Base-by-base conservation (phyloP, 108 stramenopile species). In the Schizochytrium sp. region DNA sequence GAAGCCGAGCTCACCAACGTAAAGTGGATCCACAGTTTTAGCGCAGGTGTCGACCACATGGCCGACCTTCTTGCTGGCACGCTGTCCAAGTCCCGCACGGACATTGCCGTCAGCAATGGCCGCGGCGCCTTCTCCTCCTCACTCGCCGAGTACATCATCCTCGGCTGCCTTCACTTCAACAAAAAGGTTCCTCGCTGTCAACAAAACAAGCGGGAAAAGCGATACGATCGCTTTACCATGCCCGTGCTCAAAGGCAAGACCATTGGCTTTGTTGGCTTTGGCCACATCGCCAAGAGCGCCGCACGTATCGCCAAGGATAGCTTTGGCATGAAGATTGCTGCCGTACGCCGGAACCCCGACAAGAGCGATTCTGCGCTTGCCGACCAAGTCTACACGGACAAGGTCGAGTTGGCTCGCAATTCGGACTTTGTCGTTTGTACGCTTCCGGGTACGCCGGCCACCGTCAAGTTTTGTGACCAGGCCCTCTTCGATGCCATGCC, bases 221-320 rank as follows among this genome's bases (percentile, higher is more conserved):
- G 19, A 18, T 91, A 87, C 87, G 88, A 91, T 28, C 60, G 34
- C 45, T 91, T 91, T 58, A 8, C 19, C 45, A 88, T 91, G 88
- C 25, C n/a, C 29, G 76, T 72, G 23, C 21, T 91, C 43, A n/a
- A 34, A 44, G 88, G 72, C 29, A 51, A 83, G 43, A 96, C 96
- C 0, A 57, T 98, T 91, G 97, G 96, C 5, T 89, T 98, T 4
- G 91, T 98, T 18, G 97, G 97, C 12, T 98, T 95, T 83, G 97
- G 96, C 23, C 95, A 96, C 89, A 96, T 97, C 91, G 97, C 96
- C n/a, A 89, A 93, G n/a, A 94, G 95, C 5, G 76, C 89, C 60
- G 97, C 96, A 47, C 94, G 89, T 71, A 88, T 96, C 43, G 96
- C 97, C 21, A 25, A 41, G 28, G 18, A 90, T n/a, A 93, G 92